phyloP scores from a whole-genome alignment of 2,329 filamentous ascomycete species.

The Botryotinia narcissicola region DNA sequence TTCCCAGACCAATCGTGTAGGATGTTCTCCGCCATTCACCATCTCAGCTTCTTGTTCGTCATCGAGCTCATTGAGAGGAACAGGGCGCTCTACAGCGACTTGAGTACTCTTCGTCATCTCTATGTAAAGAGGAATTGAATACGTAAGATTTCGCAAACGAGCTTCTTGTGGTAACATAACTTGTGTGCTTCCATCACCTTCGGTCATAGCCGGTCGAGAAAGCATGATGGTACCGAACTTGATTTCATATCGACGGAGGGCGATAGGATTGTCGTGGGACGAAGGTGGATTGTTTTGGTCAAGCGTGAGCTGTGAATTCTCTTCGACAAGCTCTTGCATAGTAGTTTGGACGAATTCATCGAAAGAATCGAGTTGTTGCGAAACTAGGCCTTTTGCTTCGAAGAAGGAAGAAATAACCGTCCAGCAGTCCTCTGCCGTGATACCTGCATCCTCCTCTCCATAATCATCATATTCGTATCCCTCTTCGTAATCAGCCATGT shows the following conservation, averaged over 20 bases:
- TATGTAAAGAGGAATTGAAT: conserved; percentile 87
- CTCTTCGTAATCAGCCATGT: conserved; percentile 42
- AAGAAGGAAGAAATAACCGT: conserved; percentile 97
- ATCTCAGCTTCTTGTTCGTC: conserved; percentile 58
- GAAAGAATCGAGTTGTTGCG: conserved; percentile 97
- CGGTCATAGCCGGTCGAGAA: conserved; percentile 84
- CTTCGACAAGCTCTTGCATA: conserved; percentile 90
- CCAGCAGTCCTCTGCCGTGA: conserved; percentile 98
- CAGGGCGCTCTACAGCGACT: conserved; percentile 73
- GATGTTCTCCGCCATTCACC: conserved; percentile 53
- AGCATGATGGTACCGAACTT: conserved; percentile 90
- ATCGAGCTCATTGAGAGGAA: conserved; percentile 66
- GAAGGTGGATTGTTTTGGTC: conserved; percentile 84
- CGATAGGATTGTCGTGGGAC: conserved; percentile 73
- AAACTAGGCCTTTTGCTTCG: conserved; percentile 90
- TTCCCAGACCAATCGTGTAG: conserved; percentile 59
- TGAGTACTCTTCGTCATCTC: conserved; percentile 83
- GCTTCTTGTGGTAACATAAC: conserved; percentile 92
- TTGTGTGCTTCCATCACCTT: conserved; percentile 84
- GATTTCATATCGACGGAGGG: conserved; percentile 89
- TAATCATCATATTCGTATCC: conserved; percentile 69
- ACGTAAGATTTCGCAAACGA: conserved; percentile 91
- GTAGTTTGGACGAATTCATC: conserved; percentile 94
- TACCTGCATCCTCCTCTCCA: conserved; percentile 64
- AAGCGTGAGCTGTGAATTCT: conserved; percentile 87